Percentiles rank a stretch among this genome's conserved stretches.
Evolutionary conservation across 352 stramenopile genomes (phyloP).

Genomic region (Pythium diclinum): DNA sequence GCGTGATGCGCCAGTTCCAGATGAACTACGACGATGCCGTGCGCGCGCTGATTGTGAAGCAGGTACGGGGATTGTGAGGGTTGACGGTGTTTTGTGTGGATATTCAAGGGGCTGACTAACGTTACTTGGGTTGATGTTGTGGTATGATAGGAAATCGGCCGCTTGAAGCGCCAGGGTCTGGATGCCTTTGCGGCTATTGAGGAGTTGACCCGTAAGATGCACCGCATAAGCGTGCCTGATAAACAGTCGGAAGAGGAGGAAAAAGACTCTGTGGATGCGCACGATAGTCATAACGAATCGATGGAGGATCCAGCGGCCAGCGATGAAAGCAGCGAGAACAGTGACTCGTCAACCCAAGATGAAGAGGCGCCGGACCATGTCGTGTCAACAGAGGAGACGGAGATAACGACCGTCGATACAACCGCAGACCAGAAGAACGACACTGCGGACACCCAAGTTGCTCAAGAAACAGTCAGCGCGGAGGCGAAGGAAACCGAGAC

Average conservation of each 20-base stretch:
- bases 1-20: constrained; percentile 83
- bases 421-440: constrained; percentile 21
- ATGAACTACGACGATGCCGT: constrained; percentile 86
- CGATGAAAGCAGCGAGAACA: constrained; percentile 11
- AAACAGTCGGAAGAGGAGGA: constrained; percentile 16
- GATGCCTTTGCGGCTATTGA: constrained; percentile 85
- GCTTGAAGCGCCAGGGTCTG: constrained; percentile 69
- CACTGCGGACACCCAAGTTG: not conserved
- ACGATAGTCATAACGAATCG: constrained; percentile 8
- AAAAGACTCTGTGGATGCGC: constrained; percentile 6
- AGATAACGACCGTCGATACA: not conserved
- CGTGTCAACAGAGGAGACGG: not conserved
- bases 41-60: constrained; percentile 82
- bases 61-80: constrained; percentile 28
- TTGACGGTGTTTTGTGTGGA: not conserved
- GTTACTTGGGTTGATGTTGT: not conserved
- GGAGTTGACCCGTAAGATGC: constrained; percentile 82
- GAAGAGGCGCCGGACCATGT: not conserved
- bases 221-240: constrained; percentile 27
- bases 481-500: constrained; percentile 2
- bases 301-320: constrained; percentile 1
- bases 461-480: not conserved
- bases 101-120: constrained; percentile 1
- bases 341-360: not conserved
- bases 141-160: constrained; percentile 56